Conservation (phyloP, 768 basidiomycete genomes). For the Steccherinum ochraceum region DNA sequence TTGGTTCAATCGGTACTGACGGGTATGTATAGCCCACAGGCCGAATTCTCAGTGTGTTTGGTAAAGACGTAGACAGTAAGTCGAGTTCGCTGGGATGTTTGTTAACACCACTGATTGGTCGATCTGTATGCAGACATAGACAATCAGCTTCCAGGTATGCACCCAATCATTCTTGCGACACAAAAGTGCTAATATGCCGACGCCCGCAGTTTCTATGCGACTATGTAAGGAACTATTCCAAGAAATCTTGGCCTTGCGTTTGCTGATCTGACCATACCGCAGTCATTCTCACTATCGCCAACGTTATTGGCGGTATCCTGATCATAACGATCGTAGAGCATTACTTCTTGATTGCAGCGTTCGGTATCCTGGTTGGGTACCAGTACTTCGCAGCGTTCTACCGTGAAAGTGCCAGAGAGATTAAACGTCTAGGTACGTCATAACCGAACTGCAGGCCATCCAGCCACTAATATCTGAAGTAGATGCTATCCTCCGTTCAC, state of each 20-base stretch:
- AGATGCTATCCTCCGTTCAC: conserved; percentile 69
- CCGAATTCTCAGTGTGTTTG: conserved; percentile 55
- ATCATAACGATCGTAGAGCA: conserved; percentile 54
- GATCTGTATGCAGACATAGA: conserved; percentile 40
- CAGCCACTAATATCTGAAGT: neutral
- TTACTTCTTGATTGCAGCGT: conserved; percentile 54
- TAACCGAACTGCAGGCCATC: neutral
- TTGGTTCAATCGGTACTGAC: neutral
- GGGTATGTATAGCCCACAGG: conserved; percentile 40
- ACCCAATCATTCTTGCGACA: neutral
- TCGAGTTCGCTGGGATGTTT: neutral
- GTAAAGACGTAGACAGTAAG: conserved; percentile 60
- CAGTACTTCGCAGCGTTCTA: conserved; percentile 65
- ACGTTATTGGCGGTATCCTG: conserved; percentile 43
- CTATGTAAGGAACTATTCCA: conserved; percentile 35
- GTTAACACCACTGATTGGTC: neutral
- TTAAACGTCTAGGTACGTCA: conserved; percentile 47
- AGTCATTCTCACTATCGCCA: conserved; percentile 48
- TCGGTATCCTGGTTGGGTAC: conserved; percentile 54
- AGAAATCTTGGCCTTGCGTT: too few relatives aligned
- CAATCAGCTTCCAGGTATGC: conserved; percentile 52
- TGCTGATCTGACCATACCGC: conserved; percentile 4
- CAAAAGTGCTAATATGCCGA: too few relatives aligned
- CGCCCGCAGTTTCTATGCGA: conserved; percentile 48
- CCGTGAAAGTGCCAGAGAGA: conserved; percentile 61